These are phyloP conservation scores for Cladosporium sp. DNA, from an alignment of 2,329 filamentous ascomycete species.

Conservation along the genomic window DNA sequence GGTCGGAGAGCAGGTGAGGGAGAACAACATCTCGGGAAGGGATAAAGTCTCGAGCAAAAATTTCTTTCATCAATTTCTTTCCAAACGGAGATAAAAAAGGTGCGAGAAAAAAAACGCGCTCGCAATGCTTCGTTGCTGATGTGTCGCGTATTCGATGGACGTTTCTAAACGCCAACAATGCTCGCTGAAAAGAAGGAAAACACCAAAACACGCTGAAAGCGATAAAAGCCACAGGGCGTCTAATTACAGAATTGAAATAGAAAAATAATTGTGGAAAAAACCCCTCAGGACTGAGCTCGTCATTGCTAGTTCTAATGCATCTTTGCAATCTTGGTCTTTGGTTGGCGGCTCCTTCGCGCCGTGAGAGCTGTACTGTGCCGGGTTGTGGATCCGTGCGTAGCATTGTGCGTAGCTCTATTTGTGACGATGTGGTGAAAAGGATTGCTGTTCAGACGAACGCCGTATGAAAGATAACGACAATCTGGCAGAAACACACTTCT, in stretches of 20 bases:
- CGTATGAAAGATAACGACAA: neutral
- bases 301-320: neutral
- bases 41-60: too few relatives aligned
- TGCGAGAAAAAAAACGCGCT: neutral
- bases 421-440: neutral
- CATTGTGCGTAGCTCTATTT: too few relatives aligned
- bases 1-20: too few relatives aligned
- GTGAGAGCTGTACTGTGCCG: neutral
- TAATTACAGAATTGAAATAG: neutral
- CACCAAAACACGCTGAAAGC: neutral
- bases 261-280: neutral
- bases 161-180: neutral
- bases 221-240: neutral
- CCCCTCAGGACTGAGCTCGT: neutral
- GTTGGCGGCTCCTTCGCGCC: neutral
- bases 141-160: neutral
- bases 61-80: too few relatives aligned
- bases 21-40: too few relatives aligned
- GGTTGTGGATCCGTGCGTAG: too few relatives aligned
- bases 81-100: too few relatives aligned
- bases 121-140: neutral
- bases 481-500: neutral
- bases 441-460: neutral
- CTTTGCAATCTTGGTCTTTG: neutral
- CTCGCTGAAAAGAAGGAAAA: neutral